Base-by-base conservation (phyloP, 192 early-diverging fungal genomes). In the Glomus cerebriforme region DNA sequence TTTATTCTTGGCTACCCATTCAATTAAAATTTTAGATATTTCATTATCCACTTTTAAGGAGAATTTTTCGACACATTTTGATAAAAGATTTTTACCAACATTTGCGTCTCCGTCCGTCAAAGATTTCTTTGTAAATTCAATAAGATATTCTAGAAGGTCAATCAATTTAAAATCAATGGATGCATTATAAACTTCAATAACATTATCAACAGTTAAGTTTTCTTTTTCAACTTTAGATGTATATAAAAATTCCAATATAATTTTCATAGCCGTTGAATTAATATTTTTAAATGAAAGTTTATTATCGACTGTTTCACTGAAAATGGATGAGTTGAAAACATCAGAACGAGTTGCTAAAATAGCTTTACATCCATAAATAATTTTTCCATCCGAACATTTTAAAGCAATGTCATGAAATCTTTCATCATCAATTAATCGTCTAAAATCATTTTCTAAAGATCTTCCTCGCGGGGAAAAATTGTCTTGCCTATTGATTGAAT, bases 221-320 rank as follows among this genome's bases (percentile, higher is more conserved):
- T 64, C 22, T n/a, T n/a, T n/a, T n/a, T 39, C 37, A 32, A 34
- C 64, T 7, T 34, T 34, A 15, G 49, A 54, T 0, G 64, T 66
- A 66, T 66, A 66, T n/a, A 66, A 66, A 66, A 29, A 66, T 34
- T 66, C 64, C n/a, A 66, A 34, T 13, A 66, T 32, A 6, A 34
- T 10, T 66, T 66, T 66, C 64, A 66, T 66, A 22, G 64, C 64
- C 7, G 24, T 17, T 29, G 34, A 32, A 32, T 27, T 66, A 32
- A 66, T 66, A 34, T 66, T 8, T 2, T 13, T 29, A 22, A 66
- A 66, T 34, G 27, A 66, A 32, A 66, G 15, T 19, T 54, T 54
- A 2, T 54, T 5, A 54, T 8, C 3, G 39, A 5, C n/a, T n/a
- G n/a, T n/a, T 43, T 9, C 7, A 34, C 19, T 66, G 5, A 66